Base-by-base conservation (phyloP, 768 basidiomycete species). In the Xerocomellus intermedius region DNA sequence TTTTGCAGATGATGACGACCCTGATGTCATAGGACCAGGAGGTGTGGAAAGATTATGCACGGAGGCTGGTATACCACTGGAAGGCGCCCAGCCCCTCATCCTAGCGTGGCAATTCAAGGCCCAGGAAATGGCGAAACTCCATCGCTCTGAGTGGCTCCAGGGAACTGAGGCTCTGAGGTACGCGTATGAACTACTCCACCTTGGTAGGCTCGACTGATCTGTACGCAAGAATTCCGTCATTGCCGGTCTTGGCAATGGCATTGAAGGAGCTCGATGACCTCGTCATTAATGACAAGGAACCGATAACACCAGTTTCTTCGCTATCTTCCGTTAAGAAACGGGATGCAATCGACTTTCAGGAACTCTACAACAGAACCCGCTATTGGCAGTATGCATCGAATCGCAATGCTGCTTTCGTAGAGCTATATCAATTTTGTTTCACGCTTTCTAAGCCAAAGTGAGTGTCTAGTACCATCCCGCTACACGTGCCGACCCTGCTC, bases 71-170 rank as follows among this genome's bases (percentile, higher is more conserved):
- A 79, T 92, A 43, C 76, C 87, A 0, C 73, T 94, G 69, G 90
- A 92, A 19, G 87, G 89, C 30, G 76, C 85, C 7, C 71, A 82
- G 57, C 87, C 89, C 19, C 75, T 93, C 50, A 75, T 92, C 17
- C 74, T 92, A 14, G 82, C 88, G 22, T 93, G 91, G 91, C 85
- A 87, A 61, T 69, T 89, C 52, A 75, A 79, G 43, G 79, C 86
- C 10, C 75, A 77, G 54, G 88, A 91, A 64, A 85, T 93, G 84
- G 87, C 78, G 30, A 88, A 84, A 61, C 74, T 93, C 44, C 79
- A 79, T 42, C 80, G 77, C 69, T 76, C 80, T 8, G 88, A 89
- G 63, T 93, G 91, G 91, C 68, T 74, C n/a, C 75, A 76, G 54
- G 86, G 83, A 17, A 82, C 78, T 22, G 64, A 68, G 16, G 68